Conservation (phyloP, 805 yeast genomes). For the Limtongozyma cylindracea region DNA sequence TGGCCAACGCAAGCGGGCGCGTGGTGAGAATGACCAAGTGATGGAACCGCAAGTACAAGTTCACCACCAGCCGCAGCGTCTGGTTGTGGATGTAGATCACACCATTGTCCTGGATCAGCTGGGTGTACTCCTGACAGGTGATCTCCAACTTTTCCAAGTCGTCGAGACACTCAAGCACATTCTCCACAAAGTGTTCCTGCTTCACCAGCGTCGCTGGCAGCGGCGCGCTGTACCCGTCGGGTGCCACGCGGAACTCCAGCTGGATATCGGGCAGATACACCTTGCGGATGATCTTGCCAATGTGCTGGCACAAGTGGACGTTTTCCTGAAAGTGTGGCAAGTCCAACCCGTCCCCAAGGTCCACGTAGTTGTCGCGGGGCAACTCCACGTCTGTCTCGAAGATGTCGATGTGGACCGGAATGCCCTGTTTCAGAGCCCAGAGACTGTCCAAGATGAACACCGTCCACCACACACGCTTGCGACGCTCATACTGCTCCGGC, state of each 20-base stretch:
- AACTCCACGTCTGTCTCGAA: conserved; percentile 16
- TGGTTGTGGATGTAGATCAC: conserved; percentile 4
- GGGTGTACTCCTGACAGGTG: conserved; percentile 6
- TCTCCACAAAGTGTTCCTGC: conserved; percentile 9
- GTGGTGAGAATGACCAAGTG: conserved; percentile 9
- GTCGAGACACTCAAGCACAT: conserved; percentile 6
- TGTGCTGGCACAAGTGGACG: conserved; percentile 13
- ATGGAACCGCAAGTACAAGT: conserved; percentile 10
- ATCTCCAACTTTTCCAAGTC: conserved; percentile 11
- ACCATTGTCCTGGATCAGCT: too few relatives aligned
- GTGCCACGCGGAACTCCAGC: too few relatives aligned
- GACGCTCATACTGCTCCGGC: conserved; percentile 5
- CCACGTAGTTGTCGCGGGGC: conserved; percentile 8
- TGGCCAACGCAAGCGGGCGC: conserved; percentile 10
- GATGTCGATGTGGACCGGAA: conserved; percentile 14
- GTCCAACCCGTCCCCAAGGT: conserved; percentile 8
- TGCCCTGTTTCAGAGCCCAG: conserved; percentile 13
- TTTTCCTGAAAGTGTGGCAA: conserved; percentile 8
- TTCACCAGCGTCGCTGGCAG: conserved; percentile 13
- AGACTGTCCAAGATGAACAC: conserved; percentile 12
- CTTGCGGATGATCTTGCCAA: conserved; percentile 9
- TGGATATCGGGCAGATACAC: conserved; percentile 15
- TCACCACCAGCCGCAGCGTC: conserved; percentile 7
- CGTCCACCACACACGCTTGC: conserved; percentile 16
- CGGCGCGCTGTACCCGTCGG: conserved; percentile 7